Base-by-base conservation (phyloP, 2,329 filamentous ascomycete genomes). In the Colletotrichum gloeosporioides region DNA sequence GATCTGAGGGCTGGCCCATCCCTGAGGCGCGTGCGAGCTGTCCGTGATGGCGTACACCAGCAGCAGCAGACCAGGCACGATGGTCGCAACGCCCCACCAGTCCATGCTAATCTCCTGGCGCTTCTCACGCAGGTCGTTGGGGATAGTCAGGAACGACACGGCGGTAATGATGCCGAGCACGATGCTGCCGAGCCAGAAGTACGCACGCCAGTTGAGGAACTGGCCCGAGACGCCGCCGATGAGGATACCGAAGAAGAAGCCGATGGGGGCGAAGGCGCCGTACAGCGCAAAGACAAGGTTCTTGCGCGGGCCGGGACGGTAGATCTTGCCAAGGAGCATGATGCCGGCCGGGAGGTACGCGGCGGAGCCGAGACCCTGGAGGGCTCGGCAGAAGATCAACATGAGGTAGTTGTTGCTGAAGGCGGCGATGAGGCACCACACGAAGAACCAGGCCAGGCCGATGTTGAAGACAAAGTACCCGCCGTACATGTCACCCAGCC, bases 361-460 rank as follows among this genome's bases (percentile, higher is more conserved):
- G 1, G 94, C 93, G 2, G 93, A 89, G 1, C 94, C 95, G 12
- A 96, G 84, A 0, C 95, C 95, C 83, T 95, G 94, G 59, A 96
- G 85, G 10, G 94, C 94, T 69, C 95, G 92, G 81, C 92, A 94
- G 71, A 94, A 87, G 78, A 95, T 93, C 77, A 96, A 87, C 92
- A 95, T 94, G 67, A 91, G 83, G 76, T 92, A 89, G 83, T 91
- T 93, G 70, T 87, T 86, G 75, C 92, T 93, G 84, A 96, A 95
- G 13, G 94, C 95, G 18, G 90, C 90, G 70, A 95, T 85, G 69
- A 96, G 84, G 12, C 91, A 92, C 91, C 94, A 96, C 49, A 93
- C 77, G 9, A 91, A 83, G 67, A 95, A 90, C 95, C 94, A 94
- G 55, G 85, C 78, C 32, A 92, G 85, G 5, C 93, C 93, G 32